These are phyloP conservation scores for Nitzschia putrida DNA, from an alignment of 108 stramenopile genomes.

Conservation along the genomic window DNA sequence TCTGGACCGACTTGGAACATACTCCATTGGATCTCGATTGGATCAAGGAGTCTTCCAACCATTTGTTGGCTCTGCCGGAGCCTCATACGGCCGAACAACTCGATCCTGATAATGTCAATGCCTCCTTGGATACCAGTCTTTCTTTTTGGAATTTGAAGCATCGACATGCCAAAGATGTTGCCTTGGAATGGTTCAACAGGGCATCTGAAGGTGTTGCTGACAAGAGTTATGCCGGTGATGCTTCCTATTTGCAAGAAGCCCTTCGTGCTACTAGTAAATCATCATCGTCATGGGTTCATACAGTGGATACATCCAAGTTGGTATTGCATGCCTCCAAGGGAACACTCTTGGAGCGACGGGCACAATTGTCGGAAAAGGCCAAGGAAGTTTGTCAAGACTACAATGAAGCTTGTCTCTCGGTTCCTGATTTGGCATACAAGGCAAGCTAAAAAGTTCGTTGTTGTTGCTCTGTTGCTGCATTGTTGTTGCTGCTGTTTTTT, in stretches of 20 bases:
- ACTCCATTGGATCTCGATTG: too few species aligned
- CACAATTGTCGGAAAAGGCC: conserved; percentile 9
- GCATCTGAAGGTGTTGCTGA: conserved; percentile 14
- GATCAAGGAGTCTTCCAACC: too few species aligned
- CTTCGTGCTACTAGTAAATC: not conserved
- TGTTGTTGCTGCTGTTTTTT: too few species aligned
- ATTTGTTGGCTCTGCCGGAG: not conserved
- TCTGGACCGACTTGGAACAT: conserved; percentile 17
- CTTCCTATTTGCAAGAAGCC: conserved; percentile 21
- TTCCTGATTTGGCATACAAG: not conserved
- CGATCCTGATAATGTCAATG: not conserved
- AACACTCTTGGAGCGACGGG: not conserved
- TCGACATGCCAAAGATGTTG: conserved; percentile 13
- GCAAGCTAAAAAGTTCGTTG: too few species aligned
- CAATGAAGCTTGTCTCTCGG: conserved; percentile 1
- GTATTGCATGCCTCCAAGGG: not conserved
- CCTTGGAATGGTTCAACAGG: conserved; percentile 30
- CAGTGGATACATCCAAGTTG: not conserved
- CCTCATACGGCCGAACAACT: conserved; percentile 8
- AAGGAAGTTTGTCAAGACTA: conserved; percentile 9
- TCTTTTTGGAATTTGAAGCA: conserved; percentile 37
- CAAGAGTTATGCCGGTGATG: conserved; percentile 15
- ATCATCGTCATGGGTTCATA: not conserved
- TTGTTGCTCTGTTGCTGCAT: too few species aligned
- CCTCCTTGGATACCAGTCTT: conserved; percentile 8